These are phyloP conservation scores for Lolium multiflorum DNA, from an alignment of 176 grass and related monocot species.

Conservation along the genomic window DNA sequence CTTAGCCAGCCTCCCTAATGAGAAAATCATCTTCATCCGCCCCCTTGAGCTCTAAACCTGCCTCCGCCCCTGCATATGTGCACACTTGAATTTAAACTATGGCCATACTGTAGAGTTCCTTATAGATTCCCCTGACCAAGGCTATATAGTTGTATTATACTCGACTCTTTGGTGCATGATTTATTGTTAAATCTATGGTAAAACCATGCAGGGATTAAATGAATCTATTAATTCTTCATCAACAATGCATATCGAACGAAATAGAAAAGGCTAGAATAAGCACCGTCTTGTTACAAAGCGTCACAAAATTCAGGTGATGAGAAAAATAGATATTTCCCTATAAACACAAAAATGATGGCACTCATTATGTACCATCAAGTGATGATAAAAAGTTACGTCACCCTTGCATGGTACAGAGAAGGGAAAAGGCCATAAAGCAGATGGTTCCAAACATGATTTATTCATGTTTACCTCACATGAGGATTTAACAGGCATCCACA, in stretches of 20 bases:
- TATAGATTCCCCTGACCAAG: too few relatives aligned
- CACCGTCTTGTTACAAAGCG: not conserved
- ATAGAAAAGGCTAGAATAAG: not conserved
- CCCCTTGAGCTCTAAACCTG: too few relatives aligned
- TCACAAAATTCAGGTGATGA: not conserved
- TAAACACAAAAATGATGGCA: not conserved
- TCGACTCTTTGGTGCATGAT: not conserved
- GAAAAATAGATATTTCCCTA: not conserved
- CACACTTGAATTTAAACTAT: too few relatives aligned
- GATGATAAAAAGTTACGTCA: not conserved
- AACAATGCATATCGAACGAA: not conserved
- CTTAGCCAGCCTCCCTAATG: too few relatives aligned
- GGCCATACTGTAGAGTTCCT: too few relatives aligned
- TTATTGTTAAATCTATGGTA: not conserved
- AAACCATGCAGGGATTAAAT: not conserved
- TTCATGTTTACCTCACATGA: not conserved
- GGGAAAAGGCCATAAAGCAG: not conserved
- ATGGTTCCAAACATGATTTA: not conserved
- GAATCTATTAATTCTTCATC: not conserved
- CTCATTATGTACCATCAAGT: not conserved
- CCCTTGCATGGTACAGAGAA: not conserved
- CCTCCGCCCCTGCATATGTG: too few relatives aligned
- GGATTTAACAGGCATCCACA: not conserved
- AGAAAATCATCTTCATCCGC: too few relatives aligned
- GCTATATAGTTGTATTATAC: too few relatives aligned